phyloP scores from a whole-genome alignment of 257 asterid genomes.

The Fraxinus quadrangulata region DNA sequence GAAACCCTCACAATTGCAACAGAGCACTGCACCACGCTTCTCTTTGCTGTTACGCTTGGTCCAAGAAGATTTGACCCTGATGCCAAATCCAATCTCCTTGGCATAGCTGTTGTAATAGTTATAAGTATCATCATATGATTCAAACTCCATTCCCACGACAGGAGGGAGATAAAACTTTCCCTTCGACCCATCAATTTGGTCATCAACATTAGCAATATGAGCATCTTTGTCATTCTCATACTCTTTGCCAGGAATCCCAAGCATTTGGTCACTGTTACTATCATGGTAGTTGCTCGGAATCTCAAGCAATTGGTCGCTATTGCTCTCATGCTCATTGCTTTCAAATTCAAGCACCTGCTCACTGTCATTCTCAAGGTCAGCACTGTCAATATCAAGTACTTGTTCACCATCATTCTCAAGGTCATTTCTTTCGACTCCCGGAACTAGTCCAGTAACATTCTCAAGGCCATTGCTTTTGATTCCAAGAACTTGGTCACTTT shows the following conservation, averaged over 20 bases:
- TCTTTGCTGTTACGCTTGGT: constrained; percentile 84
- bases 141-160: constrained; percentile 82
- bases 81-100: constrained; percentile 76
- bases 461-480: constrained; percentile 33
- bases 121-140: constrained; percentile 83
- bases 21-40: constrained; percentile 89
- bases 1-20: constrained; percentile 90
- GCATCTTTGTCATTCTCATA: constrained; percentile 34
- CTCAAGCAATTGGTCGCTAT: constrained; percentile 29
- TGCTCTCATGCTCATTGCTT: constrained; percentile 29
- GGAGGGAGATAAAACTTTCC: constrained; percentile 53
- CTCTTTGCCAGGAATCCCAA: constrained; percentile 31
- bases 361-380: constrained; percentile 32
- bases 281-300: constrained; percentile 24
- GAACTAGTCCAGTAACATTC: constrained; percentile 34
- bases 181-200: constrained; percentile 34
- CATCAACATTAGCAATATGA: constrained; percentile 25
- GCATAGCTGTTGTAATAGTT: constrained; percentile 72
- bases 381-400: constrained; percentile 28
- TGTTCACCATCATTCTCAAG: constrained; percentile 31
- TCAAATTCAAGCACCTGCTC: constrained; percentile 33
- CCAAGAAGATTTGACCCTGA: constrained; percentile 87
- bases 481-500: constrained; percentile 31
- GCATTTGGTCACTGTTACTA: constrained; percentile 13
- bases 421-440: constrained; percentile 37